Evolutionary conservation across 2,329 filamentous ascomycete species (phyloP), one percentile per base, ranked within the genome.

Genomic region (Diplodia scrobiculata): DNA sequence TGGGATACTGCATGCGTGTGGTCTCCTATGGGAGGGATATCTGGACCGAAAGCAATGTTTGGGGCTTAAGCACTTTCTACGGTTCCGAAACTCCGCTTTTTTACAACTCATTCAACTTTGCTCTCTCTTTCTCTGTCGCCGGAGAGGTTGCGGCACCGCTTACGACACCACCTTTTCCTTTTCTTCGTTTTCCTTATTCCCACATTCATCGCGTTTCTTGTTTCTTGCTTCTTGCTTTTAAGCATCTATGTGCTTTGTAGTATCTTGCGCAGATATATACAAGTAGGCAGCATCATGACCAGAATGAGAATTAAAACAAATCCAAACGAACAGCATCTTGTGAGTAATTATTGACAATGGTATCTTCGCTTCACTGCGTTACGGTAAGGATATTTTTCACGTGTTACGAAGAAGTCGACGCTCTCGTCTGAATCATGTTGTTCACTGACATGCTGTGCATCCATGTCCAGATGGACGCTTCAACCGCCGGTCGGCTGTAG

Each of bases 211-310:
- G n/a, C n/a, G 19, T 13, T 29, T 48, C 45, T 60, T 48, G 14
- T 38, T 38, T 21, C 19, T 13, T 17, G 5, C 17, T 38, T 21
- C 19, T 13, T 17, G 5, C 17, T 17, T 19, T 48, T 19, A 4
- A 4, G 21, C 36, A 32, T 41, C 14, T 58, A 27, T 27, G 48
- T 53, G 29, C 47, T 45, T 52, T 63, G 32, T 64, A 53, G 17
- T 47, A 32, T 53, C 62, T 41, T 63, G 34, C 21, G 34, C 48
- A 52, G 58, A 62, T 62, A 62, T 25, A 50, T 50, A 27, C 58
- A 36, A 62, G 38, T 62, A 62, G 34, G 58, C 58, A 62, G 41
- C 58, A 50, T 62, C 29, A 50, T 62, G 58, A 51, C 45, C 45
- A 25, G 14, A 41, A 36, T 21, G 29, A 34, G 17, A 45, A 19